phyloP scores from a whole-genome alignment of 2,329 filamentous ascomycete genomes.

The Arthroderma sp. region DNA sequence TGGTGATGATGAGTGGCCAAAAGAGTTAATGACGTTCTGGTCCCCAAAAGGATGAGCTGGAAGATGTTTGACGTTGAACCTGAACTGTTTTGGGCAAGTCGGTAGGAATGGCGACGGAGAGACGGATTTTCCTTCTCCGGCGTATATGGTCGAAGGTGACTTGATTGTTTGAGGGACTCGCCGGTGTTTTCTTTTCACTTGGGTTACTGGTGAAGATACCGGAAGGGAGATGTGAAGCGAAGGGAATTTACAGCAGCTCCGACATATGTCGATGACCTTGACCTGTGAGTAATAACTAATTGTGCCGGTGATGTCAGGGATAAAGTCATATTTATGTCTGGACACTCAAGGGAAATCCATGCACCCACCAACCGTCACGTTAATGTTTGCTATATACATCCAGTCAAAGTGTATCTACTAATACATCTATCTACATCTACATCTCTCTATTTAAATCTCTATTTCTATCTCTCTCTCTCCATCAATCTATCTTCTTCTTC shows the following conservation, averaged over 20 bases:
- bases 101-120: neutral
- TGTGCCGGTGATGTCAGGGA: too few species aligned
- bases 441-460: neutral
- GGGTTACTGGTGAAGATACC: too few species aligned
- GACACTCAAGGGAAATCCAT: neutral
- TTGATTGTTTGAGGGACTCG: neutral
- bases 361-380: neutral
- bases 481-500: neutral
- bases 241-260: too few species aligned
- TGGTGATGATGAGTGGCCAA: neutral
- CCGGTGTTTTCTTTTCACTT: neutral
- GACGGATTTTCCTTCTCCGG: slow-evolving; percentile 1
- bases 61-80: neutral
- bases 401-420: neutral
- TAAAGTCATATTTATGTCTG: too few species aligned
- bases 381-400: neutral
- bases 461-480: neutral
- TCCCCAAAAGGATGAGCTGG: neutral
- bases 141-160: neutral
- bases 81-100: neutral
- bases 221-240: too few species aligned
- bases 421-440: neutral
- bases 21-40: too few species aligned
- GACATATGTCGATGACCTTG: too few species aligned
- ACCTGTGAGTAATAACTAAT: too few species aligned